Evolutionary conservation across 1,284 basidiomycete species (phyloP).

Genomic region (Puccinia novopanici): DNA sequence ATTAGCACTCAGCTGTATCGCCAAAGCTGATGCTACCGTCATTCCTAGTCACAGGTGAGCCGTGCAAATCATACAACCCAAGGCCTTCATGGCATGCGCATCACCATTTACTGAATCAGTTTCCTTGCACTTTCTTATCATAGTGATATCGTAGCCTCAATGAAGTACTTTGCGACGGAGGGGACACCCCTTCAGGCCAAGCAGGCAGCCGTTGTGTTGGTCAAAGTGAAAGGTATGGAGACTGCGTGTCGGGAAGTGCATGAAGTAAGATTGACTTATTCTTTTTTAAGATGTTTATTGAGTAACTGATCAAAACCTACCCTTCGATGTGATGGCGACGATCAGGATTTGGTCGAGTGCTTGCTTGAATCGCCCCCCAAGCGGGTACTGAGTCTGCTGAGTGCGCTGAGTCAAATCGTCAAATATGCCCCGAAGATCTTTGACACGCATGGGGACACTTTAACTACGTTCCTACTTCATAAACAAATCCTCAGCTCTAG

Average conservation of each 20-base stretch:
- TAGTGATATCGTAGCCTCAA: slow-evolving; percentile 66
- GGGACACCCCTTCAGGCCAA: slow-evolving; percentile 75
- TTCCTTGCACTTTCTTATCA: slow-evolving; percentile 12
- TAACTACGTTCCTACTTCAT: slow-evolving; percentile 73
- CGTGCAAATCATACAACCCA: neutral
- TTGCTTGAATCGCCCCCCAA: slow-evolving; percentile 66
- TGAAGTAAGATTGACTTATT: slow-evolving; percentile 63
- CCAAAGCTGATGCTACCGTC: slow-evolving; percentile 65
- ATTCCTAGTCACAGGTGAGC: slow-evolving; percentile 71
- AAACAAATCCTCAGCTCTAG: slow-evolving; percentile 69
- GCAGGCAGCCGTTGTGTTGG: slow-evolving; percentile 78
- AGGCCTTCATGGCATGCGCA: neutral
- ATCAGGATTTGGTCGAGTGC: slow-evolving; percentile 63
- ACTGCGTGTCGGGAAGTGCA: slow-evolving; percentile 66
- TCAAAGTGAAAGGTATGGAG: slow-evolving; percentile 61
- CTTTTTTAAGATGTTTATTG: neutral
- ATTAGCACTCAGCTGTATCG: slow-evolving; percentile 72
- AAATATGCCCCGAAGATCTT: slow-evolving; percentile 71
- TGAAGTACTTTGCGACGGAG: slow-evolving; percentile 67
- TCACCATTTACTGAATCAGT: neutral
- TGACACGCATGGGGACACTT: slow-evolving; percentile 72
- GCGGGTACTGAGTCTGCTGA: slow-evolving; percentile 69
- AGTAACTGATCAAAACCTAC: neutral
- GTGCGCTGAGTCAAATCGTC: slow-evolving; percentile 75
- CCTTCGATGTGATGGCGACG: neutral